Evolutionary conservation across 2,329 filamentous ascomycete genomes (phyloP), one percentile per base, ranked within the genome.

Genomic region (Allantophomopsis cytisporea): DNA sequence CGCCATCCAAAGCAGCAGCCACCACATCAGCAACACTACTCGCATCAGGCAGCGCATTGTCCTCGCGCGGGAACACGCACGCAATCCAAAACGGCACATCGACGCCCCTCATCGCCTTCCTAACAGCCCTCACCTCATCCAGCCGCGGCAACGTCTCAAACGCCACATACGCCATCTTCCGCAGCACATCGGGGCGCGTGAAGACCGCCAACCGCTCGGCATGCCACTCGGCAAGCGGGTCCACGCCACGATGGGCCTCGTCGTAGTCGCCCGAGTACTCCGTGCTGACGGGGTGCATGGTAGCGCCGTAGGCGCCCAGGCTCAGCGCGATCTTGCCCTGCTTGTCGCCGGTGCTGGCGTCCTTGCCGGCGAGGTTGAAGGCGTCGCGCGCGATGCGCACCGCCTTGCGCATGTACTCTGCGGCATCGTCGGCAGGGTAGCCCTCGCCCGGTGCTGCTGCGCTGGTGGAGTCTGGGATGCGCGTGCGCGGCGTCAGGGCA

Each of bases 251-350:
- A 45, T 73, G 69, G 11, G 53, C 59, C 0, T 50, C 55, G 42
- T 75, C 70, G 47, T 81, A 80, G 5, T 53, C 47, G 3, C 73
- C 76, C 36, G 63, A 70, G 51, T 80, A 81, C 51, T 80, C 76
- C 43, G 75, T 69, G 18, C 71, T 68, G 12, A 34, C 31, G 1
- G 76, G 76, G 20, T 67, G 55, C 72, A 79, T 76, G 46, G 67
- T 72, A 2, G 76, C 75, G 15, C 76, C 76, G 40, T 80, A 80
- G 0, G 76, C 73, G 0, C 76, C 76, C 11, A 79, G 53, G 45
- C 71, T 73, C 36, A 81, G 55, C 10, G 76, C 75, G 11, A 74
- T 52, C 39, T 57, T 43, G 15, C 47, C 46, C 4, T 47, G 44
- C 16, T 34, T 34, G 4, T 14, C n/a, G 12, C 36, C 46, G n/a